Evolutionary conservation across 495 filamentous ascomycete genomes (phyloP), one percentile per base, ranked within the genome.

Genomic region (Lasiosphaeria miniovina): DNA sequence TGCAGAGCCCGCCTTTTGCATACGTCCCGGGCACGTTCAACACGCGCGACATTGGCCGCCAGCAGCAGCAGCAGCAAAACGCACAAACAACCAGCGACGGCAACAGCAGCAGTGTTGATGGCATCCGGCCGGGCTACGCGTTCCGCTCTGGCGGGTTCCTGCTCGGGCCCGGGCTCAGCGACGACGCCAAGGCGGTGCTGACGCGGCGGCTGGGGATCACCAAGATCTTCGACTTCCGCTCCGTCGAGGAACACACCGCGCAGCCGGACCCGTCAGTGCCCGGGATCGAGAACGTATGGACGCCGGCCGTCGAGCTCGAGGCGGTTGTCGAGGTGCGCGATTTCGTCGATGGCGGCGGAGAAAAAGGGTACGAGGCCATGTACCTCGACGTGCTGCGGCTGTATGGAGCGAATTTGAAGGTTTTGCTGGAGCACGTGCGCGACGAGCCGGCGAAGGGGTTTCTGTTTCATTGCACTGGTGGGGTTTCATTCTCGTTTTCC

Each of bases 401-500:
- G 12, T 78, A 81, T 59, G 35, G 38, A 41, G 65, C 59, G 0
- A 71, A 64, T 45, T 71, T 75, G 49, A 69, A 58, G 63, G 64
- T 63, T 17, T 63, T 81, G 12, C 59, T 81, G 12, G 69, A 77
- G 62, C 68, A 68, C 40, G 65, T 77, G 10, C 49, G 68, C 43
- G 74, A 76, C 55, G 33, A 31, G 6, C 66, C 64, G 15, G 49
- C 60, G 7, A 73, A 71, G 43, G 68, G 67, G 17, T 68, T 80
- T 32, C 50, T 81, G 40, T 72, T 81, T 48, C 80, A 81, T 53
- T 82, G 65, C 61, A 84, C 80, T n/a, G 82, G 83, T 84, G 48
- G 68, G 77, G 8, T 35, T 45, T 75, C 55, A 4, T 36, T 24
- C 24, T 41, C 38, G 1, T 41, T 41, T 41, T 3, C 12, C 7